Evolutionary conservation across 495 filamentous ascomycete species (phyloP).

Genomic region (Mytilinidion resinicola): DNA sequence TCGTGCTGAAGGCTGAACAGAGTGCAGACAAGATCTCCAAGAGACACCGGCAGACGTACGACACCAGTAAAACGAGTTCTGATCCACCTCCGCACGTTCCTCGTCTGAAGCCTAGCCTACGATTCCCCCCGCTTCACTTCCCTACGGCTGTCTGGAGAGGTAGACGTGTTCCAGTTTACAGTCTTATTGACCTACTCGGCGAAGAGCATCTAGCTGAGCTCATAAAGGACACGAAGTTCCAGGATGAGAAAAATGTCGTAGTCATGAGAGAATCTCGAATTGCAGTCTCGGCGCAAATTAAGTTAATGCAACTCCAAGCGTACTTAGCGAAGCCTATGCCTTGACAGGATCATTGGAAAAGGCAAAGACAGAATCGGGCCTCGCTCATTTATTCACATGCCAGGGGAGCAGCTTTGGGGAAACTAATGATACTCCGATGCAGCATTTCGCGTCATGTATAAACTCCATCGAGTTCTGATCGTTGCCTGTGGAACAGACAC

Average conservation of each 20-base stretch:
- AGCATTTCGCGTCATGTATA: too few species aligned
- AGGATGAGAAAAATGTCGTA: conserved; percentile 34
- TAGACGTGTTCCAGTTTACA: conserved; percentile 21
- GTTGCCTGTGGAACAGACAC: too few species aligned
- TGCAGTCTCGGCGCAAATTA: conserved; percentile 48
- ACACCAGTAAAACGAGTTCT: conserved; percentile 3
- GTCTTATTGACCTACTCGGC: conserved; percentile 29
- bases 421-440: too few species aligned
- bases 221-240: conserved; percentile 28
- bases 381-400: too few species aligned
- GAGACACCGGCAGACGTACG: neutral
- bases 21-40: neutral
- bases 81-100: conserved; percentile 8
- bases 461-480: too few species aligned
- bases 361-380: neutral
- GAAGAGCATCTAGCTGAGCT: conserved; percentile 33
- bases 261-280: conserved; percentile 31
- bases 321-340: conserved; percentile 39
- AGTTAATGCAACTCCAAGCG: conserved; percentile 63
- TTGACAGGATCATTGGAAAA: neutral
- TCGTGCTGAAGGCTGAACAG: neutral
- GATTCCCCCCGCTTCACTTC: conserved; percentile 22
- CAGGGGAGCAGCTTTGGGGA: too few species aligned
- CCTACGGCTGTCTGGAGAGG: conserved; percentile 15
- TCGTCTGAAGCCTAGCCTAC: conserved; percentile 8